Evolutionary conservation across 768 basidiomycete species (phyloP), one percentile per base, ranked within the genome.

Genomic region (Cyathus striatus): DNA sequence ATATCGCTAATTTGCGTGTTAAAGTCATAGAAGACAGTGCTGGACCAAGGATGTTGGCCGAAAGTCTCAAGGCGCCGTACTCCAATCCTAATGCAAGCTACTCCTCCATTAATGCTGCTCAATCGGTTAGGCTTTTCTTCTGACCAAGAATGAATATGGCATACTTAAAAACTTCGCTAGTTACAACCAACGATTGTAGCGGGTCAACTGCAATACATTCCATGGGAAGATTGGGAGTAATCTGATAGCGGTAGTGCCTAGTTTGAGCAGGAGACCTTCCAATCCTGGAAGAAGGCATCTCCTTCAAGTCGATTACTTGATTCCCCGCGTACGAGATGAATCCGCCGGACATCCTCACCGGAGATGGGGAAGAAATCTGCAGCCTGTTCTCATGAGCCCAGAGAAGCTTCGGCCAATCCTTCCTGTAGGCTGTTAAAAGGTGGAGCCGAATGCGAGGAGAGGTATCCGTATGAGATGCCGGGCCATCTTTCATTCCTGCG

Each of bases 31-130:
- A 60, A 61, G 24, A 66, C 54, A 9, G 61, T 57, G 27, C 54
- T 56, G 22, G 76, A 72, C 39, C 58, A 62, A 23, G 71, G 63
- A 51, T 83, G 79, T 51, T 76, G 76, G 43, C 68, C 72, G 45
- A 76, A 78, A n/a, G 64, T 65, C 64, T 72, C 74, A 40, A 81
- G 57, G 53, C 79, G 66, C 45, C 77, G 73, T 44, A 83, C 67
- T 48, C 76, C 76, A 49, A 83, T 53, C 34, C 70, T 67, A 9
- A 77, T 54, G 18, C 62, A 62, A 38, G 70, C 58, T 22, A 66
- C 61, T 21, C 70, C 71, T 47, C 62, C 65, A 47, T 69, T 60
- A 30, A 64, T 62, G 13, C 64, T 68, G 49, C 23, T 39, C 45
- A 47, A 38, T 7, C 44, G 21, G 36, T 38, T 26, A 35, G 40